A percentile compares a stretch with the other conserved stretches of the same genome.
phyloP scores from a whole-genome alignment of 2,329 filamentous ascomycete genomes.

The Meredithiella fracta region DNA sequence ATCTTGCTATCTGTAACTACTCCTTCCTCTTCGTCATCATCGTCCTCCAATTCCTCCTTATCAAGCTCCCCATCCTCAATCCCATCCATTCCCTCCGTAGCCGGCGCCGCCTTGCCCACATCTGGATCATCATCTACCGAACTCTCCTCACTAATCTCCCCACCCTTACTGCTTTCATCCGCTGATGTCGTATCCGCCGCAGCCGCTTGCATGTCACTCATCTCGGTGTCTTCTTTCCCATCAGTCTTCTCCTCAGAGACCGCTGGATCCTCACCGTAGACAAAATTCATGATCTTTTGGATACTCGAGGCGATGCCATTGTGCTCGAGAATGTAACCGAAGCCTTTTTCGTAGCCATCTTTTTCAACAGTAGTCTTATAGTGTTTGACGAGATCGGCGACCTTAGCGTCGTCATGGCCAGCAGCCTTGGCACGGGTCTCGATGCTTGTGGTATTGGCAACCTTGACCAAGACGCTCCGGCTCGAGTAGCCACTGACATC shows the following conservation, averaged over 20 bases:
- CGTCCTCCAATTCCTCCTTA: background rate
- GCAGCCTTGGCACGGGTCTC: constrained; percentile 4
- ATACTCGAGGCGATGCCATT: constrained; percentile 18
- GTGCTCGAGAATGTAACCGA: constrained; percentile 17
- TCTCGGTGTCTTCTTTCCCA: constrained; percentile 7
- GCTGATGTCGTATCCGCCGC: background rate
- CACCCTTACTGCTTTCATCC: background rate
- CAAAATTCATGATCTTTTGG: constrained; percentile 18
- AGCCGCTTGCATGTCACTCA: background rate
- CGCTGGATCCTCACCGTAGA: constrained; percentile 17
- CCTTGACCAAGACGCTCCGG: constrained; percentile 36
- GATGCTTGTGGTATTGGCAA: constrained; percentile 19
- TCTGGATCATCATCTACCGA: background rate
- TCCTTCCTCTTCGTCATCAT: background rate
- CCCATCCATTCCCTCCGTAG: background rate
- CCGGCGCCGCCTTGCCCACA: background rate
- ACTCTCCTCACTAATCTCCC: background rate
- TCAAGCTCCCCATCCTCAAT: background rate
- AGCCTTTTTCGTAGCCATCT: constrained; percentile 12
- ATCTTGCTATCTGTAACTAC: background rate
- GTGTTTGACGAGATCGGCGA: constrained; percentile 1
- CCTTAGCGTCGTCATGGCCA: background rate
- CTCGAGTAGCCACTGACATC: constrained; percentile 37
- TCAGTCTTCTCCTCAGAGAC: background rate
- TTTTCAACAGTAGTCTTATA: constrained; percentile 17